phyloP scores from a whole-genome alignment of 225 moss, liverwort and hornwort species.

The Marchantia paleacea region DNA sequence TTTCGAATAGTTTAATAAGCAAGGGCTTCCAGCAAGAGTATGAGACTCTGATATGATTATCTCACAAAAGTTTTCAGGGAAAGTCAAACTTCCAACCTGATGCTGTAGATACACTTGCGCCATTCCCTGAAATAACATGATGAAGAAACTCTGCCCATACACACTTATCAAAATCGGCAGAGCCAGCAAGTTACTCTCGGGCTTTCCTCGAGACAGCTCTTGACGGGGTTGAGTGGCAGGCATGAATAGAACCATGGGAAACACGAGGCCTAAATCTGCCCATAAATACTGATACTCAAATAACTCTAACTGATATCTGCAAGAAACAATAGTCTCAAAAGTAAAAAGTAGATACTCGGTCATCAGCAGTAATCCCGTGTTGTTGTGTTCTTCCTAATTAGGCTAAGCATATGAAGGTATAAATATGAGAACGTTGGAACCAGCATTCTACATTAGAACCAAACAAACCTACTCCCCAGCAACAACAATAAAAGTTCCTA shows the following conservation, averaged over 20 bases:
- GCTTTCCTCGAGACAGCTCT: slow-evolving; percentile 39
- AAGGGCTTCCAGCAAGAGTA: not conserved
- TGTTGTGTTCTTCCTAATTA: not conserved
- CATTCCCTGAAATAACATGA: slow-evolving; percentile 44
- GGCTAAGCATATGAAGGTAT: not conserved
- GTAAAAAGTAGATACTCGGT: not conserved
- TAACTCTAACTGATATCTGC: slow-evolving; percentile 42
- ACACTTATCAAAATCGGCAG: slow-evolving; percentile 44
- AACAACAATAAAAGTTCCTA: not conserved
- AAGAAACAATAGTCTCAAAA: not conserved
- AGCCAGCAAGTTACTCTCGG: slow-evolving; percentile 46
- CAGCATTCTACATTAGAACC: not conserved
- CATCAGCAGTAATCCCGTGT: not conserved
- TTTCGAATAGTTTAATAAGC: not conserved
- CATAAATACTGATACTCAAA: slow-evolving; percentile 45
- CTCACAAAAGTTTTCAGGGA: too few species aligned
- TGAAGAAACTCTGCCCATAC: slow-evolving; percentile 42
- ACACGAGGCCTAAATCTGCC: slow-evolving; percentile 49
- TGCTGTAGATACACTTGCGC: slow-evolving; percentile 48
- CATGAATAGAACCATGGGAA: slow-evolving; percentile 52
- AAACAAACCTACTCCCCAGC: not conserved
- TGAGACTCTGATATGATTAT: not conserved
- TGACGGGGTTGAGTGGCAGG: slow-evolving; percentile 43
- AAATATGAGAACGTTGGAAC: not conserved
- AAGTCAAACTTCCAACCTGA: slow-evolving; percentile 22